Base-by-base conservation (phyloP, 352 stramenopile species). In the Globisporangium viniferum region DNA sequence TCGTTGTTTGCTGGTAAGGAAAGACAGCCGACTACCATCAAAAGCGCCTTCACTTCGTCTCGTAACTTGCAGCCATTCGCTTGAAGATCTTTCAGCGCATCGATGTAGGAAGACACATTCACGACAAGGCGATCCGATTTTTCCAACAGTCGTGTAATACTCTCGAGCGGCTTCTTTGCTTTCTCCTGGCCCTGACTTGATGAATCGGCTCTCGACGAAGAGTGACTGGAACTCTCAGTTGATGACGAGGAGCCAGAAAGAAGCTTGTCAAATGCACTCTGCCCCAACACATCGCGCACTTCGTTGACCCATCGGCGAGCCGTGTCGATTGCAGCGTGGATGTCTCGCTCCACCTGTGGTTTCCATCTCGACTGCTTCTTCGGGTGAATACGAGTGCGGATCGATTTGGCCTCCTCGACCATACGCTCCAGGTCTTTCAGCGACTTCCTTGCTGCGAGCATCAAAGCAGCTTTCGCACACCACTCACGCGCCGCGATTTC, bases 341-440 rank as follows among this genome's bases (percentile, higher is more conserved):
- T 94, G 59, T 93, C 84, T 35, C 82, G 79, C 64, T 96, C 89
- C 59, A 94, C 76, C 46, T 92, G 84, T 14, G 89, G 89, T 44
- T 95, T 93, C 89, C 89, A 96, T 10, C 84, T 73, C 27, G 84
- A 84, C 57, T 92, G 88, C 35, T 90, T 93, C 64, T 92, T 91
- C 2, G 84, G 69, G 62, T 92, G 78, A 12, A 96, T 77, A 0
- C 77, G 78, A 36, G 87, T 80, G 2, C 89, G 84, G 65, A 96
- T 95, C 2, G 69, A 59, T 64, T 92, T 88, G 1, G 86, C 89
- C n/a, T 92, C 67, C 1, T 85, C 74, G 3, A 79, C 72, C 46
- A 90, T 41, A 1, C 71, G 62, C 56, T 94, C 86, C 22, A 96
- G 79, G 24, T 90, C 75, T 29, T 89, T 78, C 10, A 96, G 82